phyloP scores from a whole-genome alignment of 75 land plant genomes.

The Selaginella tamariscina region DNA sequence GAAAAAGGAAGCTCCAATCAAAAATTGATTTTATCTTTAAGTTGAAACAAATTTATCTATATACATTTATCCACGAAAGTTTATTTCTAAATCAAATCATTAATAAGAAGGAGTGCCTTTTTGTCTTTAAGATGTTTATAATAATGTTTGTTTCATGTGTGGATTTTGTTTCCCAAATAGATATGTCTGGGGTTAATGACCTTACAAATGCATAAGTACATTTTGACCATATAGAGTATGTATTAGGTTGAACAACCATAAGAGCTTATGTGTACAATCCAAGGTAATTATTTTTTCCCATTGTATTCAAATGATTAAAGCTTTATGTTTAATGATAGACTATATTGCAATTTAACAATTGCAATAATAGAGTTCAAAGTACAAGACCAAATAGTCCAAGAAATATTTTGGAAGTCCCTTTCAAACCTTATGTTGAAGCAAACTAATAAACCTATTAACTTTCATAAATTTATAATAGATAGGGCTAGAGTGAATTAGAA shows the following conservation, averaged over 20 bases:
- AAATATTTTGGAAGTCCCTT: neutral
- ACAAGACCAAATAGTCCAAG: neutral
- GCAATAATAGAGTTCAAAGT: neutral
- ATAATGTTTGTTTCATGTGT: neutral
- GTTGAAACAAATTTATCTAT: no score
- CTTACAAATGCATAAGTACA: slow-evolving; percentile 1
- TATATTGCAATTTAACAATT: neutral
- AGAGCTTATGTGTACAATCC: neutral
- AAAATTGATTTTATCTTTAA: no score
- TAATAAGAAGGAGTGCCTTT: no score
- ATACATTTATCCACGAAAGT: no score
- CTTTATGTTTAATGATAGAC: neutral
- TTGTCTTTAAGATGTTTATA: no score
- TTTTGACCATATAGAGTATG: slow-evolving; percentile 2
- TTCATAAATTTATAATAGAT: neutral
- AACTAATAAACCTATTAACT: neutral
- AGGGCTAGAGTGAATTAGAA: neutral
- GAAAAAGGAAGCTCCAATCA: no score
- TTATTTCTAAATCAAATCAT: no score
- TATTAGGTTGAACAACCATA: slow-evolving; percentile 1
- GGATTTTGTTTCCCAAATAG: neutral
- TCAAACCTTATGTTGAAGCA: neutral
- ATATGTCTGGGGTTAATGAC: neutral
- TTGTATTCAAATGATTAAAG: neutral
- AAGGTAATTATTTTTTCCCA: neutral